phyloP scores from a whole-genome alignment of 2,329 filamentous ascomycete species.

The Pseudogymnoascus sp. region DNA sequence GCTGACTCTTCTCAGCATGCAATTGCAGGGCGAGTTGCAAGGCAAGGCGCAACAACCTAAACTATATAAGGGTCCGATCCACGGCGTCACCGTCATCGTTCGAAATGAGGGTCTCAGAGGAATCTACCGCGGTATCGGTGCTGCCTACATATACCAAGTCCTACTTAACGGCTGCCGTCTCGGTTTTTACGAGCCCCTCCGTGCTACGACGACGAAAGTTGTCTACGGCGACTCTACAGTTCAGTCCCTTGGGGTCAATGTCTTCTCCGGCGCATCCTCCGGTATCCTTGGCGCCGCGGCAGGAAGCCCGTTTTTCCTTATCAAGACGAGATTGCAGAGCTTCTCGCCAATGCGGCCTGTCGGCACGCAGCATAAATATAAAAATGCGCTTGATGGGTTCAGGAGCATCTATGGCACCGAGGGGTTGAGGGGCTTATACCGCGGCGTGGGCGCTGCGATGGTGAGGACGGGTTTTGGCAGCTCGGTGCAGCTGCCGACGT shows the following conservation, averaged over 20 bases:
- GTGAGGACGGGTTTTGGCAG: constrained; percentile 92
- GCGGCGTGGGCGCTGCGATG: constrained; percentile 89
- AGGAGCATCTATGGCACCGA: constrained; percentile 69
- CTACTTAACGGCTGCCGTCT: constrained; percentile 93
- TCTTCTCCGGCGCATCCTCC: constrained; percentile 82
- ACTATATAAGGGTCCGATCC: constrained; percentile 83
- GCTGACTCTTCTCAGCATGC: constrained; percentile 52
- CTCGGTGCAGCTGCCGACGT: constrained; percentile 92
- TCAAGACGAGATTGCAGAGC: constrained; percentile 93
- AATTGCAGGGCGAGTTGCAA: constrained; percentile 92
- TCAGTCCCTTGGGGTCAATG: constrained; percentile 84
- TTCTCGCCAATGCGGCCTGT: constrained; percentile 89
- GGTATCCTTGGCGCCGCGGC: constrained; percentile 88
- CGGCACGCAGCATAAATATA: constrained; percentile 92
- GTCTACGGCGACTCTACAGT: constrained; percentile 64
- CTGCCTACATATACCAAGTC: constrained; percentile 93
- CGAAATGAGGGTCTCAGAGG: constrained; percentile 82
- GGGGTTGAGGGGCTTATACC: constrained; percentile 74
- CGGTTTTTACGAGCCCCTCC: constrained; percentile 95
- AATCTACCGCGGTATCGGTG: constrained; percentile 80
- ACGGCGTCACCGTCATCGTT: constrained; percentile 83
- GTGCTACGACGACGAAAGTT: constrained; percentile 58
- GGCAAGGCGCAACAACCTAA: constrained; percentile 75
- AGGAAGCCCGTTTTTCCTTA: constrained; percentile 92
- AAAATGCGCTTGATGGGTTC: constrained; percentile 76